Evolutionary conservation across 257 asterid species (phyloP), one percentile per base, ranked within the genome.

Genomic region (Thymus quinquecostatus): DNA sequence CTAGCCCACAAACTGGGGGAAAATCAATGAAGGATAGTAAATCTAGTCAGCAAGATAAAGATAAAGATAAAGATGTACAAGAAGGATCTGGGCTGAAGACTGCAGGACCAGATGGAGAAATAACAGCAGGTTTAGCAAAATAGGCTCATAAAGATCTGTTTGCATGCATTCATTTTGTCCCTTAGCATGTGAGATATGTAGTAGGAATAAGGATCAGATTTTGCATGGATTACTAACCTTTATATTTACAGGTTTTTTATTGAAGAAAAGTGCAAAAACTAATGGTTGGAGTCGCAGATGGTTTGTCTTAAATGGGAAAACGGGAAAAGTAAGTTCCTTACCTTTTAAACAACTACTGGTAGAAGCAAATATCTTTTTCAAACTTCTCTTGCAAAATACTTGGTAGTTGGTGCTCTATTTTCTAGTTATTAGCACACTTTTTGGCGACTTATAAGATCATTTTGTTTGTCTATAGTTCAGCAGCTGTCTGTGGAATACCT

Each of bases 301-400:
- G 99, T 94, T 94, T 69, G 99, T 94, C 73, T 87, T 94, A 69
- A 94, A 94, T 73, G 97, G 87, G 66, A 94, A 94, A 88, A 91
- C 97, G 53, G 97, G 99, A 78, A 91, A 91, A 88, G 99, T 91
- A 68, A 84, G 89, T 51, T 41, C 48, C 75, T 43, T 49, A 50
- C 71, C 67, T 36, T 27, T 60, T 32, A 59, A 21, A 30, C 60
- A 8, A 56, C 55, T 64, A 38, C 60, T 47, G 33, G 82, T 58
- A 61, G 69, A 63, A 54, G 67, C 44, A 29, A 57, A 14, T 21
- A 6, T 13, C 4, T 58, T 55, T 7, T n/a, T 13, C n/a, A 12
- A 36, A 59, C 1, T 58, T 70, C 71, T 59, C 27, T 29, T 38
- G 33, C 50, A 47, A 30, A 27, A 58, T 36, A 63, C 36, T 70